Conservation (phyloP, 768 basidiomycete species). For the Serendipita sp. region DNA sequence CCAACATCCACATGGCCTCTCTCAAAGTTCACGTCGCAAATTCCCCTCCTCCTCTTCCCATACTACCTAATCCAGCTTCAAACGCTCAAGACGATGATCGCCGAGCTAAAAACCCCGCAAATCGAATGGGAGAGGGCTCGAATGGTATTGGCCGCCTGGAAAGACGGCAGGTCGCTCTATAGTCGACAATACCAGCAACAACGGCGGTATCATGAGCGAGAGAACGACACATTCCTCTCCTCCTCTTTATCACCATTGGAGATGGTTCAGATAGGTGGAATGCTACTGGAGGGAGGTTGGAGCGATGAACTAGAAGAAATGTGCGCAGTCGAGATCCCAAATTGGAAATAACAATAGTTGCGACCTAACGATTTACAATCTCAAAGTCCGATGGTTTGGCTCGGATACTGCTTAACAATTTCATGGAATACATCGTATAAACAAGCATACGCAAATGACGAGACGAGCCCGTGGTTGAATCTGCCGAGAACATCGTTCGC, state of each 20-base stretch:
- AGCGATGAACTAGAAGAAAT: constrained; percentile 1
- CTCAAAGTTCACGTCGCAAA: not conserved
- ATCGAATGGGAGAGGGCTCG: not conserved
- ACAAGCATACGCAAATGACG: too few relatives aligned
- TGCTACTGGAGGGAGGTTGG: not conserved
- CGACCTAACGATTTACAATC: too few relatives aligned
- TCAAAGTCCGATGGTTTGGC: too few relatives aligned
- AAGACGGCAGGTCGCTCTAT: not conserved
- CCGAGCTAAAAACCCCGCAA: not conserved
- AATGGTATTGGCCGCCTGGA: not conserved
- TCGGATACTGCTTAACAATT: too few relatives aligned
- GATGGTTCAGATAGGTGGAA: not conserved
- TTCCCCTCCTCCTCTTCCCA: not conserved
- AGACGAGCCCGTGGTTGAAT: too few relatives aligned
- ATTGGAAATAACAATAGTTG: not conserved
- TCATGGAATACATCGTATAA: too few relatives aligned
- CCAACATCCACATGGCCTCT: not conserved
- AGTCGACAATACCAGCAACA: not conserved
- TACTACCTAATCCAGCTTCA: not conserved
- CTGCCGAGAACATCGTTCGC: too few relatives aligned
- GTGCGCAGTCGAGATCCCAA: not conserved
- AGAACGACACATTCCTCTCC: too few relatives aligned
- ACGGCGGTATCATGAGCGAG: not conserved
- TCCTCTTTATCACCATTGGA: too few relatives aligned
- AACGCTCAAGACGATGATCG: not conserved